Evolutionary conservation across 2,329 filamentous ascomycete species (phyloP).

Genomic region (Pezicula radicicola): DNA sequence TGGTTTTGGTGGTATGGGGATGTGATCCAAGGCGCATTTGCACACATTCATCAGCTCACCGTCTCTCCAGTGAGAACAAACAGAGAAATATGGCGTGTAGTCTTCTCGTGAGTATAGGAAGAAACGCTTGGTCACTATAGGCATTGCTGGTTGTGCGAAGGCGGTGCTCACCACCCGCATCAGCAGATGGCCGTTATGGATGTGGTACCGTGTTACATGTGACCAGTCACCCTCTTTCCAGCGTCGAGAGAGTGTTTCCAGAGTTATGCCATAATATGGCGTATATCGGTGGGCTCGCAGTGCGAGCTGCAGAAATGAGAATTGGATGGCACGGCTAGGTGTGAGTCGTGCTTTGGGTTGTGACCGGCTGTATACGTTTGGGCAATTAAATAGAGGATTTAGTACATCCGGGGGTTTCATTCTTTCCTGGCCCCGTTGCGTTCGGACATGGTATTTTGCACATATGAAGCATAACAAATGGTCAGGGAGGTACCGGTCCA

Average conservation of each 20-base stretch:
- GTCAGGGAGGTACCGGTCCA: constrained; percentile 48
- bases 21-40: constrained; percentile 58
- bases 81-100: constrained; percentile 60
- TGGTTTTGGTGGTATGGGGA: constrained; percentile 38
- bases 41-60: constrained; percentile 56
- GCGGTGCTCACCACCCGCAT: constrained; percentile 54
- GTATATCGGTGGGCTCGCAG: constrained; percentile 46
- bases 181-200: constrained; percentile 51
- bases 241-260: constrained; percentile 44
- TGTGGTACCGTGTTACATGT: constrained; percentile 50
- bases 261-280: constrained; percentile 42
- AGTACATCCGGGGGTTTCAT: constrained; percentile 49
- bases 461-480: constrained; percentile 60
- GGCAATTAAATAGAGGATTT: constrained; percentile 56
- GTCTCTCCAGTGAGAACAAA: constrained; percentile 60
- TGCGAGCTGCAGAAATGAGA: constrained; percentile 56
- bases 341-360: constrained; percentile 48
- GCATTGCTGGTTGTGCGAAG: constrained; percentile 49
- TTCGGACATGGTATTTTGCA: constrained; percentile 50
- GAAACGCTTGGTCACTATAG: constrained; percentile 48
- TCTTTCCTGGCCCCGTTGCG: constrained; percentile 47
- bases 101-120: constrained; percentile 58
- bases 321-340: constrained; percentile 52
- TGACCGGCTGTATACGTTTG: constrained; percentile 43
- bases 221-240: constrained; percentile 50